Conservation (phyloP, 495 filamentous ascomycete genomes). For the Trichoderma asperelloides region DNA sequence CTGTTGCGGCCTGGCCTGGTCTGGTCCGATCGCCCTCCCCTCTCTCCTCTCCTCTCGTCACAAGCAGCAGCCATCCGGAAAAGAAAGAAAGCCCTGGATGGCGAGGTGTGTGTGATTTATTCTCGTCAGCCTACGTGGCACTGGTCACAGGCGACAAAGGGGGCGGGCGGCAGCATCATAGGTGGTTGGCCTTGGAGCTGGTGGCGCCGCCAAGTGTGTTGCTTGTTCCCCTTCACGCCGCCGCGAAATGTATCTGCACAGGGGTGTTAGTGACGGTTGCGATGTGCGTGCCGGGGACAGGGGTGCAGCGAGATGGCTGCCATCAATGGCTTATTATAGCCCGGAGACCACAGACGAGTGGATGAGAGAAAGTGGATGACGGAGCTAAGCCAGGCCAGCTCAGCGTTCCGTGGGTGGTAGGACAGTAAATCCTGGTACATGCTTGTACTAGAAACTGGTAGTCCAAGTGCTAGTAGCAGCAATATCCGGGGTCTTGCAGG, state of each 20-base stretch:
- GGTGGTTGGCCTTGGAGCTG: not conserved
- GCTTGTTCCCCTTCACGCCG: not conserved
- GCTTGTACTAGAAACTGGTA: not conserved
- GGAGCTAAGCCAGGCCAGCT: not conserved
- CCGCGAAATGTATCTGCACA: slow-evolving; percentile 2
- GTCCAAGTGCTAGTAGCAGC: not conserved
- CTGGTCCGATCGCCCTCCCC: not conserved
- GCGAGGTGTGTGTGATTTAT: not conserved
- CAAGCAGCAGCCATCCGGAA: not conserved
- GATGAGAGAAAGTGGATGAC: not conserved
- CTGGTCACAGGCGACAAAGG: slow-evolving; percentile 5
- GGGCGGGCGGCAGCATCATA: not conserved
- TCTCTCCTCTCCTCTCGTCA: not conserved
- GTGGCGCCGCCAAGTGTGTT: not conserved
- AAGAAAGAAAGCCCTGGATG: not conserved
- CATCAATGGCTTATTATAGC: slow-evolving; percentile 5
- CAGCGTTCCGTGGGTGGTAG: too few species aligned
- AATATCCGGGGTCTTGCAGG: too few species aligned
- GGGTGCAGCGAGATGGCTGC: slow-evolving; percentile 4
- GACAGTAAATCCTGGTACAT: too few species aligned
- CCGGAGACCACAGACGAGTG: not conserved
- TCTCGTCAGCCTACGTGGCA: slow-evolving; percentile 6
- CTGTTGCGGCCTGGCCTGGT: too few species aligned
- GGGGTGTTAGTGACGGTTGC: not conserved
- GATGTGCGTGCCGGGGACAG: slow-evolving; percentile 5